Base-by-base conservation (phyloP, 768 basidiomycete genomes). In the Sporobolomyces phaffii region DNA sequence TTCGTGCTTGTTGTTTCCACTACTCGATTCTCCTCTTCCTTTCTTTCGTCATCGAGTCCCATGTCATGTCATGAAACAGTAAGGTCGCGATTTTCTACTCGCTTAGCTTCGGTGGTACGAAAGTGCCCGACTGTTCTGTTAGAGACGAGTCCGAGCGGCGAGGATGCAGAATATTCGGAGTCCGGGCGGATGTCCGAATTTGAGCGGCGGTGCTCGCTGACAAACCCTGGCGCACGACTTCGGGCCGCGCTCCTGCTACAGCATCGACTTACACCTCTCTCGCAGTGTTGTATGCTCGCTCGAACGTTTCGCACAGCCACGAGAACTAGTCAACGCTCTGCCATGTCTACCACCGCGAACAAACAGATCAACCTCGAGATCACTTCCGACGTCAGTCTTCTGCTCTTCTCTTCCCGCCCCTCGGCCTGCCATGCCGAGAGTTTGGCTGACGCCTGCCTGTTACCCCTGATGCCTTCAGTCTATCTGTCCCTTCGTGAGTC, bases 321-420 rank as follows among this genome's bases (percentile, higher is more conserved):
- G n/a, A 3, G 24, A 45, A 10, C 60, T 7, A 14, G 31, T 2
- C 20, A 33, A 44, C 38, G 4, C 33, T 9, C 17, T 10, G 1
- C 14, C 49, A 68, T 68, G 66, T 18, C 65, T 28, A 47, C 65
- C 40, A 24, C 60, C 15, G 38, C 65, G 1, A n/a, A 38, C 48
- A 59, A 58, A 48, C 8, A 33, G 15, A 20, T 68, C 41, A 5
- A 34, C 29, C 45, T 68, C 41, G 66, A 68, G 49, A 53, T 68
- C 38, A 63, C 61, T 11, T 52, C 54, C 3, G 65, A 57, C 45
- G 45, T 57, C 40, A 40, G 51, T 22, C 1, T 9, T n/a, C n/a
- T n/a, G n/a, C n/a, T n/a, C n/a, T n/a, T n/a, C n/a, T n/a, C n/a
- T n/a, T n/a, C n/a, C n/a, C n/a, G n/a, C 28, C 9, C 24, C 28